Evolutionary conservation across 2,329 filamentous ascomycete species (phyloP), one percentile per base, ranked within the genome.

Genomic region (Fusarium sterilihyphosum): DNA sequence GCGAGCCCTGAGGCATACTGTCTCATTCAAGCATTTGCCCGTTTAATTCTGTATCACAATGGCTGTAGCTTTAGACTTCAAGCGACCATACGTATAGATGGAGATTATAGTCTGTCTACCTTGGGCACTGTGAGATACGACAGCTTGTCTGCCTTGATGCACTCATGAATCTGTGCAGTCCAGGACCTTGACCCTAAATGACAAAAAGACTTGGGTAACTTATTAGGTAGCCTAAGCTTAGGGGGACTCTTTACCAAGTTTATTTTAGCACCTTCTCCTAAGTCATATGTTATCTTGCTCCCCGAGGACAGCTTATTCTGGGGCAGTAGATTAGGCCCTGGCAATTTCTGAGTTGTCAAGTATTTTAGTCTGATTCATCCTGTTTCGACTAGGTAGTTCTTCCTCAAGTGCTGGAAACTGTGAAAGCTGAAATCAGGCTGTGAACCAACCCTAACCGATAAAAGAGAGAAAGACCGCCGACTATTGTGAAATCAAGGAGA

Each of bases 21-120:
- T 38, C 46, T 69, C 40, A 47, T 43, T 40, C 41, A 61, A 57
- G 49, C 43, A 43, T 47, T 40, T 49, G 37, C 33, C 46, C 47
- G 61, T 67, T 40, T 70, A 37, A 37, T 20, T 14, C 33, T 46
- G 72, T 73, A 66, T 31, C 40, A 66, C 50, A 57, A 17, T 43
- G 41, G 44, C 33, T 38, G n/a, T 44, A 31, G 8, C 54, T 43
- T 24, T 7, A 41, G 37, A 37, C 29, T 35, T n/a, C 56, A 57
- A 41, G 38, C 29, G 26, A 17, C 31, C 26, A 24, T 40, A 31
- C n/a, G 18, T 43, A 56, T 59, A 31, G 31, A 52, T 35, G 22
- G 13, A 35, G 17, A 35, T n/a, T 26, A 44, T n/a, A 24, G 18
- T 22, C 40, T 60, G 22, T 22, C 40, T 60, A 49, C 46, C 26